A percentile compares a stretch with the other conserved stretches of the same genome.
phyloP scores from a whole-genome alignment of 2,329 filamentous ascomycete species.

The Calonectria leucothoes region DNA sequence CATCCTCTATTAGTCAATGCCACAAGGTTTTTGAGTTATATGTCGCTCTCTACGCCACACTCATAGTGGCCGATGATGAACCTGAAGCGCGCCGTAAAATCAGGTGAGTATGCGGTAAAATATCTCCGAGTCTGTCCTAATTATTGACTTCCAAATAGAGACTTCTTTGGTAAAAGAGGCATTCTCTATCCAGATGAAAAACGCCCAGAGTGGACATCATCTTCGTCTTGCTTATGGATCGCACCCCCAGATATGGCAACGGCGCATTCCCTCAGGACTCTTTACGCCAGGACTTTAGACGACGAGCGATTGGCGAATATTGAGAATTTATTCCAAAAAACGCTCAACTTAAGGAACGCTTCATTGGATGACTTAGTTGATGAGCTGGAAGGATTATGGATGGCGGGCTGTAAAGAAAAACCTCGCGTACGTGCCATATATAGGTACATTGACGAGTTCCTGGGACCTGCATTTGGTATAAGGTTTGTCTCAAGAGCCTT shows the following conservation, averaged over 20 bases:
- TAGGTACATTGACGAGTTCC: conserved; percentile 13
- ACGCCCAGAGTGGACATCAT: not conserved
- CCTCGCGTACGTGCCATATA: not conserved
- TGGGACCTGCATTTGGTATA: not conserved
- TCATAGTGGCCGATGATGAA: not conserved
- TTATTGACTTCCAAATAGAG: not conserved
- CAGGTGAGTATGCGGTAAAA: not conserved
- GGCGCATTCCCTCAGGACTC: not conserved
- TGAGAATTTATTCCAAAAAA: conserved; percentile 8
- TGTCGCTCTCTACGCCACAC: conserved; percentile 23
- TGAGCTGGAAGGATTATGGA: not conserved
- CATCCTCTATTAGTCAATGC: not conserved
- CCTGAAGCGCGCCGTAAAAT: not conserved
- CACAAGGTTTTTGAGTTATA: conserved; percentile 24
- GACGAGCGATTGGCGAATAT: conserved; percentile 17
- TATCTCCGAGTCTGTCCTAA: not conserved
- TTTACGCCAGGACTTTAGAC: conserved; percentile 1
- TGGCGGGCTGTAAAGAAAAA: not conserved
- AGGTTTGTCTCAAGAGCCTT: conserved; percentile 15
- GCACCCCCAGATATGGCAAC: conserved; percentile 14
- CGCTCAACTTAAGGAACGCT: conserved; percentile 5
- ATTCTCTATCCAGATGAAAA: conserved; percentile 11
- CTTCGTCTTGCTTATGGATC: conserved; percentile 16
- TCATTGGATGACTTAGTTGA: not conserved
- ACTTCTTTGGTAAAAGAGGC: not conserved